phyloP scores from a whole-genome alignment of 306 rosid species.

The Dalbergia cochinchinensis region DNA sequence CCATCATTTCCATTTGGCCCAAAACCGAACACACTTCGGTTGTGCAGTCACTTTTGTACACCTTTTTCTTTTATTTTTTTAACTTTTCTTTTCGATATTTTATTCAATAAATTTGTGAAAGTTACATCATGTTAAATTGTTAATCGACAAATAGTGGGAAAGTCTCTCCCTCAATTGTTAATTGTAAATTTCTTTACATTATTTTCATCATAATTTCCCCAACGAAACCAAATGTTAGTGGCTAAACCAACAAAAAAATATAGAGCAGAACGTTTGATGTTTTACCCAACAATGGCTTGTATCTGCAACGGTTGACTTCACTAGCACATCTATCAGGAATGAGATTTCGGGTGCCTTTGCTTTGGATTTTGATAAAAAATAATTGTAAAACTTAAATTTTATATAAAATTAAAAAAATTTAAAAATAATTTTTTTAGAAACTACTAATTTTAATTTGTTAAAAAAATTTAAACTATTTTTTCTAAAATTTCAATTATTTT shows the following conservation, averaged over 20 bases:
- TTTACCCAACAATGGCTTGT: neutral
- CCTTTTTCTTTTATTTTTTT: slow-evolving; percentile 45
- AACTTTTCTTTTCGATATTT: neutral
- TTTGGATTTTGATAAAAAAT: too few relatives aligned
- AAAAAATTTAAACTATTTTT: too few relatives aligned
- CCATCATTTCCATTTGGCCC: slow-evolving; percentile 72
- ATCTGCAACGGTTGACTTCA: slow-evolving; percentile 19
- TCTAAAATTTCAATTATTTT: too few relatives aligned
- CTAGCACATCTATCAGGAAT: neutral
- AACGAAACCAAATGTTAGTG: neutral
- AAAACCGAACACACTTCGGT: slow-evolving; percentile 60
- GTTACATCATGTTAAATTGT: neutral
- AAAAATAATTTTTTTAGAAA: too few relatives aligned
- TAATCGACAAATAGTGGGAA: neutral
- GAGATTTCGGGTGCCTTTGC: neutral
- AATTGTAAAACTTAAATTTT: too few relatives aligned
- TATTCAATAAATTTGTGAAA: neutral
- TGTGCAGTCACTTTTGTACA: slow-evolving; percentile 73
- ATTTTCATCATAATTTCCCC: too few relatives aligned
- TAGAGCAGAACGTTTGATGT: neutral
- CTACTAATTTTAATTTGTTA: too few relatives aligned
- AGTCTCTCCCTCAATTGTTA: neutral
- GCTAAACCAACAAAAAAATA: neutral
- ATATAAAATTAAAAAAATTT: too few relatives aligned
- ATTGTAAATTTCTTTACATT: too few relatives aligned